phyloP scores from a whole-genome alignment of 2,329 filamentous ascomycete genomes.

The Colletotrichum eremochloae region DNA sequence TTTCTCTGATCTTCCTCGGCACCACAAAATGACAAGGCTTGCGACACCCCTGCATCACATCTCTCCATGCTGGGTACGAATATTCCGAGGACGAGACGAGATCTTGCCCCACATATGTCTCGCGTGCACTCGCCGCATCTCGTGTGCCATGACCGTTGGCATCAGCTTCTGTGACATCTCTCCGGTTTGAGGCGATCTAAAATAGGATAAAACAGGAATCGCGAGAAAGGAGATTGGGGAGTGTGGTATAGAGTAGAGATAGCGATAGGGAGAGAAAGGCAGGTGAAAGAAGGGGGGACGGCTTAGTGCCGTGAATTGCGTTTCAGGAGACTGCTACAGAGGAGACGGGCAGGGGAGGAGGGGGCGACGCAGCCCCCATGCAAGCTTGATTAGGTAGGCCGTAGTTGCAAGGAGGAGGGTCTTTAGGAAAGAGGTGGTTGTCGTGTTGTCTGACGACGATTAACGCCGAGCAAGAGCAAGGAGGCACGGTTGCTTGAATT shows the following conservation, averaged over 20 bases:
- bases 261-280: background rate
- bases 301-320: constrained; percentile 20
- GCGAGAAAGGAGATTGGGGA: background rate
- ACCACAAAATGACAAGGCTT: constrained; percentile 19
- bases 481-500: background rate
- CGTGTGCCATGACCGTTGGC: constrained; percentile 12
- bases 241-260: constrained; percentile 1
- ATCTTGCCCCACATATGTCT: constrained; percentile 2
- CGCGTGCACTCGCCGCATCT: constrained; percentile 34
- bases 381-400: constrained; percentile 9
- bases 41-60: constrained; percentile 16
- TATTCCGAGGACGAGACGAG: constrained; percentile 12
- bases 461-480: background rate
- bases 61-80: background rate
- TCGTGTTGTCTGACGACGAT: background rate
- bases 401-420: background rate
- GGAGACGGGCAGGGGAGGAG: background rate
- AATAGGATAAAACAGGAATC: background rate
- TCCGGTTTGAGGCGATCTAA: constrained; percentile 24
- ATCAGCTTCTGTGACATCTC: constrained; percentile 21
- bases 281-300: background rate
- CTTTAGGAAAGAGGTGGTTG: too few species aligned
- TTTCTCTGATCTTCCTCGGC: constrained; percentile 7
- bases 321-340: constrained; percentile 29
- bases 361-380: background rate